Conservation (phyloP, 1,284 basidiomycete genomes). For the Naganishia cerealis region DNA sequence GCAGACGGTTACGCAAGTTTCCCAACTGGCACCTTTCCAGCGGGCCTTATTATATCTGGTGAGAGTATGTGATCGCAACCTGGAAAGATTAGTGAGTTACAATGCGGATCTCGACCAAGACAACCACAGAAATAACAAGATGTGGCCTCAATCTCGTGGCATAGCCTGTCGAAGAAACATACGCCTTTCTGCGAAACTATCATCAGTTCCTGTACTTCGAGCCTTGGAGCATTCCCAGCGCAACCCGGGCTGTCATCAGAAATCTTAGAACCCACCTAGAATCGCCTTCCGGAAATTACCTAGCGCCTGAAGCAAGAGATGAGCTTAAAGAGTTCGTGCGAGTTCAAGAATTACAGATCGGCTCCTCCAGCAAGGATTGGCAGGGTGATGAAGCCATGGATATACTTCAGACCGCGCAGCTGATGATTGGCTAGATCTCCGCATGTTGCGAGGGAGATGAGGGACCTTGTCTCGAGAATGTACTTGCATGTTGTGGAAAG, state of each 20-base stretch:
- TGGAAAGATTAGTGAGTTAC: neutral
- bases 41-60: constrained; percentile 12
- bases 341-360: constrained; percentile 26
- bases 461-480: too few species aligned
- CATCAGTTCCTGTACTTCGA: constrained; percentile 3
- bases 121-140: neutral
- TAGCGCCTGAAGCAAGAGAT: constrained; percentile 20
- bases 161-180: constrained; percentile 19
- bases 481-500: too few species aligned
- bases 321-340: constrained; percentile 21
- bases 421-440: constrained; percentile 10
- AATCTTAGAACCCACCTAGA: constrained; percentile 9
- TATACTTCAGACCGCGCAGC: neutral
- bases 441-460: neutral
- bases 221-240: constrained; percentile 13
- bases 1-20: neutral
- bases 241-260: constrained; percentile 1
- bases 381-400: constrained; percentile 17
- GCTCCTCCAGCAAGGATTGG: constrained; percentile 17
- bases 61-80: constrained; percentile 1
- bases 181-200: neutral
- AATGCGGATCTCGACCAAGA: neutral
- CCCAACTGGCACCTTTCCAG: constrained; percentile 15
- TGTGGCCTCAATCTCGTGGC: neutral
- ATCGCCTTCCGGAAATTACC: constrained; percentile 7